Evolutionary conservation across 495 filamentous ascomycete species (phyloP).

Genomic region (Tuber microsphaerosporum): DNA sequence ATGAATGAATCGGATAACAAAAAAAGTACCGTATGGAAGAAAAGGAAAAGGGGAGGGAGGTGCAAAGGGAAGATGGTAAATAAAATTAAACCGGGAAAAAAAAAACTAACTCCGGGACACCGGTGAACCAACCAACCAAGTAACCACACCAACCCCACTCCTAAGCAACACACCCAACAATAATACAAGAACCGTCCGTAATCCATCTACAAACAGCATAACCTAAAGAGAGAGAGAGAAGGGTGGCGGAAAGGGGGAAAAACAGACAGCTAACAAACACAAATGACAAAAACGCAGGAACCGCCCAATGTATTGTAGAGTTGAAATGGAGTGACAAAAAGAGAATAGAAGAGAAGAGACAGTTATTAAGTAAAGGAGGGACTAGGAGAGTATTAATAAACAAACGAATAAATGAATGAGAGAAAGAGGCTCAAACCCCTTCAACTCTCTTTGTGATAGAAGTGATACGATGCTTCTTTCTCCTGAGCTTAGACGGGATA

Average conservation of each 20-base stretch:
- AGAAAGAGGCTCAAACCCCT: background rate
- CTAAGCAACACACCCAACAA: background rate
- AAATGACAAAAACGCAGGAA: background rate
- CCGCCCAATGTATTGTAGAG: background rate
- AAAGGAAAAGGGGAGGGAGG: background rate
- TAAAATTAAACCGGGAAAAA: constrained; percentile 5
- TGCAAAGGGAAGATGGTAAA: background rate
- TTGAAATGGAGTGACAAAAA: background rate
- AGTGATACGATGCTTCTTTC: background rate
- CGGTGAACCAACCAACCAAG: constrained; percentile 3
- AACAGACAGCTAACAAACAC: background rate
- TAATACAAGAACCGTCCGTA: background rate
- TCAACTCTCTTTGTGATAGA: background rate
- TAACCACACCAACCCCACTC: background rate
- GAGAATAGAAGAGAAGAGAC: background rate
- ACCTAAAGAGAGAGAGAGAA: background rate
- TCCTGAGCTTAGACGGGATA: background rate
- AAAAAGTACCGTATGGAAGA: background rate
- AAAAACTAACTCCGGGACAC: constrained; percentile 11
- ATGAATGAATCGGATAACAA: constrained; percentile 2
- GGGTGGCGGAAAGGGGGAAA: background rate
- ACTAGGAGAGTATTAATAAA: background rate
- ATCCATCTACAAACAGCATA: constrained; percentile 4
- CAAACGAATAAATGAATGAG: background rate
- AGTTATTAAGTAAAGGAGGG: background rate